These are phyloP conservation scores for Paracoccidioides brasiliensis DNA, from an alignment of 2,329 filamentous ascomycete genomes.

Conservation along the genomic window DNA sequence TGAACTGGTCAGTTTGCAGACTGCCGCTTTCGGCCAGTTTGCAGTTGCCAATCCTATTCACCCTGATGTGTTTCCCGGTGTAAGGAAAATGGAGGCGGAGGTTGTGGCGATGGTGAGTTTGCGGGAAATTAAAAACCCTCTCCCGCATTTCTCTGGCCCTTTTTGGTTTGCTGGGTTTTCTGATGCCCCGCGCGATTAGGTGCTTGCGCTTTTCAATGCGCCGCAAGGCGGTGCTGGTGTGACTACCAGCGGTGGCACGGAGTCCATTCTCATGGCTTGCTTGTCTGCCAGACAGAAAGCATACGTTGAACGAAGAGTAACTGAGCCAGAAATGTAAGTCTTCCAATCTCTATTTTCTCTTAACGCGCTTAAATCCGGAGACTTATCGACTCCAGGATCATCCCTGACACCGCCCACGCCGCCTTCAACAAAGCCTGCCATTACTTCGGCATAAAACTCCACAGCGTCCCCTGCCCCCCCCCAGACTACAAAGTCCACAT, in stretches of 20 bases:
- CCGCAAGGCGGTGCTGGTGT: constrained; percentile 76
- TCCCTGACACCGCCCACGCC: constrained; percentile 87
- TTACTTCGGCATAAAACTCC: constrained; percentile 94
- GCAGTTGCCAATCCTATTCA: constrained; percentile 94
- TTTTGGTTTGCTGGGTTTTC: not conserved
- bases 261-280: constrained; percentile 94
- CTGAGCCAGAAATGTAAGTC: constrained; percentile 80
- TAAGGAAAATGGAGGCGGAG: constrained; percentile 98
- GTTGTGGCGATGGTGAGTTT: constrained; percentile 78
- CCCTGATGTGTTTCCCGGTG: constrained; percentile 93
- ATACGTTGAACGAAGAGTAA: constrained; percentile 70
- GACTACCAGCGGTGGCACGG: constrained; percentile 83
- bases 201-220: constrained; percentile 73
- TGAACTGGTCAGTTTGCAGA: constrained; percentile 68
- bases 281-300: constrained; percentile 83
- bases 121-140: not conserved
- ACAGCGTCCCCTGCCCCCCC: constrained; percentile 74
- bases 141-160: not conserved
- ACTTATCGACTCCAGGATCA: constrained; percentile 48
- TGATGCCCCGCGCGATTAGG: constrained; percentile 21
- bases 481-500: constrained; percentile 76
- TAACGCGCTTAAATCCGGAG: too few relatives aligned
- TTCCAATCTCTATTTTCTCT: not conserved
- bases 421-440: constrained; percentile 90
- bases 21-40: constrained; percentile 86